Evolutionary conservation across 2,329 filamentous ascomycete species (phyloP).

Genomic region (Stylonectria norvegica): DNA sequence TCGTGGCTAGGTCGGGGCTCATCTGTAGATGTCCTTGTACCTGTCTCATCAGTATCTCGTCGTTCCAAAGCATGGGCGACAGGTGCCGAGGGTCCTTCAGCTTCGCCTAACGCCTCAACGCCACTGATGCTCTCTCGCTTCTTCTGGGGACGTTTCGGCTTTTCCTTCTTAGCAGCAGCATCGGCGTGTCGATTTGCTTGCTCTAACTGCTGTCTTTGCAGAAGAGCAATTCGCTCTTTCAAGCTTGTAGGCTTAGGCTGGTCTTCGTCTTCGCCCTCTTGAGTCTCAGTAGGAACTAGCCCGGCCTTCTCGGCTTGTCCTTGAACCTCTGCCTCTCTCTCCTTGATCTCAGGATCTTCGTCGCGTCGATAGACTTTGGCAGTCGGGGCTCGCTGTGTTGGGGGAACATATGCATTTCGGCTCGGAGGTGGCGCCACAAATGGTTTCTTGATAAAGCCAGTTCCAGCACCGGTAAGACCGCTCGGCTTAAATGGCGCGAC

Average conservation of each 20-base stretch:
- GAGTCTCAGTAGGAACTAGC: constrained; percentile 43
- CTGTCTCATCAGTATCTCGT: constrained; percentile 45
- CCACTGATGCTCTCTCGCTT: constrained; percentile 51
- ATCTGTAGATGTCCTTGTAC: constrained; percentile 51
- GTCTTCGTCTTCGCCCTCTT: constrained; percentile 63
- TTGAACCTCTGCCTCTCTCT: constrained; percentile 61
- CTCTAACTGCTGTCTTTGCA: constrained; percentile 92
- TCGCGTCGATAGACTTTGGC: constrained; percentile 80
- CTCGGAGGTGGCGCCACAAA: constrained; percentile 95
- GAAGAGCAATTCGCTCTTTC: constrained; percentile 89
- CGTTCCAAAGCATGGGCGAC: constrained; percentile 39
- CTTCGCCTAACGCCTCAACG: constrained; percentile 27
- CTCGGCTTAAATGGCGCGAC: constrained; percentile 85
- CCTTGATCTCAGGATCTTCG: constrained; percentile 72
- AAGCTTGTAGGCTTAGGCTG: constrained; percentile 88
- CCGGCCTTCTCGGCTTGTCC: constrained; percentile 69
- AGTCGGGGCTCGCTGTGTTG: constrained; percentile 64
- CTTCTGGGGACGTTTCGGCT: constrained; percentile 74
- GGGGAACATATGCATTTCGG: constrained; percentile 84
- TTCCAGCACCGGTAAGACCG: constrained; percentile 52
- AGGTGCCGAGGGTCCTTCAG: constrained; percentile 29
- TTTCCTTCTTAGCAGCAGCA: constrained; percentile 76
- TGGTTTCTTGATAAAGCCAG: constrained; percentile 88
- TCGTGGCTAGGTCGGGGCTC: constrained; percentile 37
- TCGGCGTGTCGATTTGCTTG: constrained; percentile 81